A percentile compares a stretch with the other conserved stretches of the same genome.
Evolutionary conservation across 176 grass and related monocot genomes (phyloP).

Genomic region (Juncus inflexus): DNA sequence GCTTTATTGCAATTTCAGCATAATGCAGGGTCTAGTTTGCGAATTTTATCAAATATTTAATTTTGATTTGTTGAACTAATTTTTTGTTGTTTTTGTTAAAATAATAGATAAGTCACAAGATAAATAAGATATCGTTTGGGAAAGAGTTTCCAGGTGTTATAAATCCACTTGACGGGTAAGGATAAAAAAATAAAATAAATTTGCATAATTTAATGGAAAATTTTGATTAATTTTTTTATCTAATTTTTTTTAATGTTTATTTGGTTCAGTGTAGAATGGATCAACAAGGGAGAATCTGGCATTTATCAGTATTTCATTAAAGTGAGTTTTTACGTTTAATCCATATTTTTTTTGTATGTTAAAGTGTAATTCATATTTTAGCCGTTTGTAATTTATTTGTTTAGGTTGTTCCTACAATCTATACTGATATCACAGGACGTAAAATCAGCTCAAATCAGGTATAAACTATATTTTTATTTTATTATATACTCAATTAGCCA

Average conservation of each 20-base stretch:
- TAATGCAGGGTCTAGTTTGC: no score
- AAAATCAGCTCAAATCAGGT: slow-evolving; percentile 99
- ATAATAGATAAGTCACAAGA: slow-evolving; percentile 96
- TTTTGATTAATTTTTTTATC: slow-evolving; percentile 16
- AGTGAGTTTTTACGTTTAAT: slow-evolving; percentile 38
- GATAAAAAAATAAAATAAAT: slow-evolving; percentile 3
- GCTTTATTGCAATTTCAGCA: no score
- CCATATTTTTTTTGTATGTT: slow-evolving; percentile 17
- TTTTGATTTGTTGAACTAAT: not conserved
- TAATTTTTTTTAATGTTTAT: slow-evolving; percentile 27
- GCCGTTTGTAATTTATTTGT: slow-evolving; percentile 17
- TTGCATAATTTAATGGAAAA: slow-evolving; percentile 1
- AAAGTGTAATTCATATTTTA: not conserved
- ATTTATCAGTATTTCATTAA: slow-evolving; percentile 99
- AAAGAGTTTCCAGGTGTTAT: slow-evolving; percentile 88
- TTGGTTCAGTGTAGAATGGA: slow-evolving; percentile 79
- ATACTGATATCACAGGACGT: slow-evolving; percentile 83
- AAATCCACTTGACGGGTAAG: slow-evolving; percentile 99
- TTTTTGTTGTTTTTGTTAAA: slow-evolving; percentile 16
- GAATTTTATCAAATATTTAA: not conserved
- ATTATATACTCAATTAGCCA: not conserved
- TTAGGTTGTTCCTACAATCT: slow-evolving; percentile 99
- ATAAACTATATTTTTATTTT: not conserved
- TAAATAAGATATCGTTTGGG: slow-evolving; percentile 99
- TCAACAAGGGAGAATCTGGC: slow-evolving; percentile 64